Percentiles rank a stretch among this genome's conserved stretches.
Conservation (phyloP, 2,329 filamentous ascomycete genomes). For the Stromatinia cepivora region DNA sequence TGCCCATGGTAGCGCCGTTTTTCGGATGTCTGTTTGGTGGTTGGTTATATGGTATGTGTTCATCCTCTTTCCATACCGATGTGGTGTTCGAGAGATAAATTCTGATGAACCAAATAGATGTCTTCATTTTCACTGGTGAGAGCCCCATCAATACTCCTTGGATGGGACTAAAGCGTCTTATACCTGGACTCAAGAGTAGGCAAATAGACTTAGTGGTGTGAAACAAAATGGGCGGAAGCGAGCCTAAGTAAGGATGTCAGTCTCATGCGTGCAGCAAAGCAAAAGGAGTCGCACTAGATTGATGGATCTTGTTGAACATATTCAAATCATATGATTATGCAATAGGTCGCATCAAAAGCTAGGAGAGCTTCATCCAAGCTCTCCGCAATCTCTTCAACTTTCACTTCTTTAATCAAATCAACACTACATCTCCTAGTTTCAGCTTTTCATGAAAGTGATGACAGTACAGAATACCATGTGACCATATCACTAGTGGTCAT, state of each 20-base stretch:
- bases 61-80: background rate
- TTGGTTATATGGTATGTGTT: slow-evolving; percentile 55
- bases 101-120: slow-evolving; percentile 39
- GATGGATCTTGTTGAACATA: background rate
- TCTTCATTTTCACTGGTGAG: slow-evolving; percentile 50
- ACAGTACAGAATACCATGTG: too few relatives aligned
- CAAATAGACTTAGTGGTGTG: background rate
- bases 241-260: too few relatives aligned
- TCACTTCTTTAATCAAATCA: background rate
- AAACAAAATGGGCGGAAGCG: background rate
- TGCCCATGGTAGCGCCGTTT: slow-evolving; percentile 73
- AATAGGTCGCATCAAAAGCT: background rate
- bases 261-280: background rate
- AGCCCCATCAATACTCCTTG: slow-evolving; percentile 39
- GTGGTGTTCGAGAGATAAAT: background rate
- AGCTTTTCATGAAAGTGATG: background rate
- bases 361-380: background rate
- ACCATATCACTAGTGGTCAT: background rate
- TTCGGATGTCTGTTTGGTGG: slow-evolving; percentile 63
- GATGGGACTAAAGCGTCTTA: slow-evolving; percentile 36
- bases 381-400: background rate
- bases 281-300: too few relatives aligned
- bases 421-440: background rate
- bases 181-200: slow-evolving; percentile 10
- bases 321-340: background rate